Conservation (phyloP, 768 basidiomycete species). For the Psilocybe sp. region DNA sequence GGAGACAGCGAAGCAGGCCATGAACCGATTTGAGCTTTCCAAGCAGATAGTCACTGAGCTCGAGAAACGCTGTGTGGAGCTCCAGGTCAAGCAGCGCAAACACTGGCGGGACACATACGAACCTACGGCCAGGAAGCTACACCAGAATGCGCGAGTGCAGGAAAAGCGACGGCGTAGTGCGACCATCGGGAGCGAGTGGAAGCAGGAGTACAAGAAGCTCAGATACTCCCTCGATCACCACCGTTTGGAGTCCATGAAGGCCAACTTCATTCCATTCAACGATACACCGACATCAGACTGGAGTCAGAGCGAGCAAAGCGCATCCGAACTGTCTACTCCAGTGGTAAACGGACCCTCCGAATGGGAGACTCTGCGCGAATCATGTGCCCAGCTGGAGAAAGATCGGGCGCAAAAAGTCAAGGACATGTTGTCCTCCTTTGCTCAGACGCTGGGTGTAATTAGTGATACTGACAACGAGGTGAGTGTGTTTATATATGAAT, state of each 20-base stretch:
- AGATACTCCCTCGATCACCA: conserved; percentile 11
- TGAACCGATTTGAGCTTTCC: conserved; percentile 14
- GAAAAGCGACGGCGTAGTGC: conserved; percentile 3
- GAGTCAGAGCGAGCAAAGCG: too few species aligned
- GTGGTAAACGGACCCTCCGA: conserved; percentile 2
- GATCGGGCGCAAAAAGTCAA: conserved; percentile 13
- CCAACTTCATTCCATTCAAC: not conserved
- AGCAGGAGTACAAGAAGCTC: conserved; percentile 15
- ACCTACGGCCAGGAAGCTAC: conserved; percentile 9
- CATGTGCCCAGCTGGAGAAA: conserved; percentile 13
- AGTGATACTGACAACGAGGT: conserved; percentile 12
- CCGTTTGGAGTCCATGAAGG: conserved; percentile 9
- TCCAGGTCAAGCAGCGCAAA: conserved; percentile 8
- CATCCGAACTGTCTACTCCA: not conserved
- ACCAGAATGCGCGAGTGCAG: conserved; percentile 6
- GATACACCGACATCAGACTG: too few species aligned
- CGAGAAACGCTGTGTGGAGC: conserved; percentile 14
- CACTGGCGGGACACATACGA: conserved; percentile 11
- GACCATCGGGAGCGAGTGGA: conserved; percentile 14
- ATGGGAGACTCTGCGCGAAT: conserved; percentile 12
- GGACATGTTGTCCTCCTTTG: conserved; percentile 9
- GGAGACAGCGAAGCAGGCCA: conserved; percentile 16
- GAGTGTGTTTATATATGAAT: not conserved
- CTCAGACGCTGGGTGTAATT: conserved; percentile 8
- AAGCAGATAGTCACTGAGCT: conserved; percentile 15